phyloP scores from a whole-genome alignment of 108 stramenopile genomes.

The Cafeteria roenbergensis region DNA sequence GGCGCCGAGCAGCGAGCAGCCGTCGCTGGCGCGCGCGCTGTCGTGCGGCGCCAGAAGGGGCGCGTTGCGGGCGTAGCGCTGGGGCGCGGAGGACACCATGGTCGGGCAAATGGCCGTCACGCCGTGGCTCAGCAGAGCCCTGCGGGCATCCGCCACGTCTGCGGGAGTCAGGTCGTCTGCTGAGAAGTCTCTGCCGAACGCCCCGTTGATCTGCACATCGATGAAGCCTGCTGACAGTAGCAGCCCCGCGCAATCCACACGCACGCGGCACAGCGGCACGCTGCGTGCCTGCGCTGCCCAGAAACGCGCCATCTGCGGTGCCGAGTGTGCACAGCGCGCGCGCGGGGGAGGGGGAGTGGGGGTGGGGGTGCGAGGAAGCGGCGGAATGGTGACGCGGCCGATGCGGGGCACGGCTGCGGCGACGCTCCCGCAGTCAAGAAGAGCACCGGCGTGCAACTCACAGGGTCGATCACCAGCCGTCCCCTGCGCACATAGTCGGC shows the following conservation, averaged over 20 bases:
- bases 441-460: not conserved
- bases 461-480: not conserved
- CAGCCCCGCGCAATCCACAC: constrained; percentile 31
- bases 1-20: constrained; percentile 34
- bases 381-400: not conserved
- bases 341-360: not conserved
- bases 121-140: constrained; percentile 20
- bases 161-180: constrained; percentile 3
- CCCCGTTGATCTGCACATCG: constrained; percentile 48
- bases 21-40: not conserved
- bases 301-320: constrained; percentile 4
- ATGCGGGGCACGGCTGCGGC: not conserved
- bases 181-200: constrained; percentile 42
- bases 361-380: not conserved
- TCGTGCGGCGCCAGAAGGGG: constrained; percentile 11
- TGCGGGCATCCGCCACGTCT: constrained; percentile 21
- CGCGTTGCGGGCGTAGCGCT: constrained; percentile 22
- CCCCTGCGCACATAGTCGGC: not conserved
- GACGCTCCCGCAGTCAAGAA: not conserved
- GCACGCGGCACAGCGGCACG: not conserved
- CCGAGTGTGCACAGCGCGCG: not conserved
- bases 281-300: not conserved
- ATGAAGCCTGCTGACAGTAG: constrained; percentile 45
- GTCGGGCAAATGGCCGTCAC: constrained; percentile 48
- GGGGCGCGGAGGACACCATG: constrained; percentile 28